phyloP scores from a whole-genome alignment of 768 basidiomycete genomes.

The Auricularia sp. region DNA sequence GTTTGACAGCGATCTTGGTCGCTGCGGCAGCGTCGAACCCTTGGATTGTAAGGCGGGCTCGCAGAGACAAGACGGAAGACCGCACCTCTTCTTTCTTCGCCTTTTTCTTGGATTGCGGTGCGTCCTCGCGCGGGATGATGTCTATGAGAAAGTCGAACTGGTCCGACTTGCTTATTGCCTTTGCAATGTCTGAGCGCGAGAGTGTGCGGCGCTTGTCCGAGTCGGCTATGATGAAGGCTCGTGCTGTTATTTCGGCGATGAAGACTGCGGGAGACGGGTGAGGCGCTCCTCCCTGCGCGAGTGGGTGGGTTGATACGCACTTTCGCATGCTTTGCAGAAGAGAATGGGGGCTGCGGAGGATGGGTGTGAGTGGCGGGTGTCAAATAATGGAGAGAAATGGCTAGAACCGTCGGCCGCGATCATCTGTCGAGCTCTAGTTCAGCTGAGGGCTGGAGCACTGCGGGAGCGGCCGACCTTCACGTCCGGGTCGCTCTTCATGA shows the following conservation, averaged over 20 bases:
- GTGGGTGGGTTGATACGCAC: constrained; percentile 39
- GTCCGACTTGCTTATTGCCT: constrained; percentile 85
- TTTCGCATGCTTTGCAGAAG: constrained; percentile 97
- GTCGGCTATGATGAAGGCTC: constrained; percentile 92
- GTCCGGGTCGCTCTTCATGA: constrained; percentile 97
- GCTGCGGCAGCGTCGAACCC: neutral
- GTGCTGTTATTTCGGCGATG: constrained; percentile 91
- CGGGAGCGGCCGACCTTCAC: constrained; percentile 56
- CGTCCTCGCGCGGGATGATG: constrained; percentile 82
- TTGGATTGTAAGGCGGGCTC: neutral
- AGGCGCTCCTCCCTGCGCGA: neutral
- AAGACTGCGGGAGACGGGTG: constrained; percentile 51
- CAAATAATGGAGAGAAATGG: constrained; percentile 5
- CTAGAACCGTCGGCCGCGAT: constrained; percentile 86
- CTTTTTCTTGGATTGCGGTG: neutral
- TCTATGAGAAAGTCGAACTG: constrained; percentile 98
- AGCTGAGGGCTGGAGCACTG: constrained; percentile 5
- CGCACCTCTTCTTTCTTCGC: neutral
- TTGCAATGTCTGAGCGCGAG: constrained; percentile 86
- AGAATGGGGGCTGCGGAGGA: constrained; percentile 66
- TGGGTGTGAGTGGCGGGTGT: constrained; percentile 1
- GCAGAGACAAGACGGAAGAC: neutral
- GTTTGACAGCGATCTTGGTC: neutral
- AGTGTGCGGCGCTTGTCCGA: constrained; percentile 94
- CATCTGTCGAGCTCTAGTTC: constrained; percentile 49